Percentiles rank a stretch among this genome's conserved stretches.
These are phyloP conservation scores for Penicillium angulare DNA, from an alignment of 495 filamentous ascomycete genomes.

Conservation along the genomic window DNA sequence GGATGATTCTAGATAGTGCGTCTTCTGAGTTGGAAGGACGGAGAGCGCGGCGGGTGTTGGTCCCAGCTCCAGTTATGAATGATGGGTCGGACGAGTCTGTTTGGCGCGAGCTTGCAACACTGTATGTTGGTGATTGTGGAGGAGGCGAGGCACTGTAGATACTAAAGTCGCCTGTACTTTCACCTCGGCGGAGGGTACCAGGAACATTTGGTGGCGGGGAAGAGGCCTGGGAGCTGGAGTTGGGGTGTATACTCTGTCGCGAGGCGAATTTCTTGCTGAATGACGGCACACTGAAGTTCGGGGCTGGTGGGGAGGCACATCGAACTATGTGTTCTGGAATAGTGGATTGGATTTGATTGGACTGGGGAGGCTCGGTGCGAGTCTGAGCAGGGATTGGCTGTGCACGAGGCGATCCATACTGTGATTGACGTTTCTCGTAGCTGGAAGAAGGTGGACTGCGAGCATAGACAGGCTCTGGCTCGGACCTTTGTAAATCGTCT, in stretches of 20 bases:
- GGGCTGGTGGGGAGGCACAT: conserved; percentile 41
- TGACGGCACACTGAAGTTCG: conserved; percentile 52
- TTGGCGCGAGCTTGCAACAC: conserved; percentile 21
- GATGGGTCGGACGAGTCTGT: conserved; percentile 23
- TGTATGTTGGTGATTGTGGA: conserved; percentile 40
- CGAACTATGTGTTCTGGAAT: conserved; percentile 28
- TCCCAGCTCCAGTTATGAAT: conserved; percentile 1
- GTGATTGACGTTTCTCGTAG: conserved; percentile 27
- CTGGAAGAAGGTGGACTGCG: conserved; percentile 26
- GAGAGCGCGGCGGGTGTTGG: conserved; percentile 17
- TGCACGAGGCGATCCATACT: conserved; percentile 14
- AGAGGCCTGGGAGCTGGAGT: conserved; percentile 10
- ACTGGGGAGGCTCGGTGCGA: conserved; percentile 12
- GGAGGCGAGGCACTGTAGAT: conserved; percentile 35
- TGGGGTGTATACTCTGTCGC: conserved; percentile 15
- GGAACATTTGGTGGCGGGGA: conserved; percentile 16
- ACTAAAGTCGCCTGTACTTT: conserved; percentile 17
- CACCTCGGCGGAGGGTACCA: conserved; percentile 16
- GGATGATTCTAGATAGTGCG: conserved; percentile 22
- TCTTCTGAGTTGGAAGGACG: conserved; percentile 39
- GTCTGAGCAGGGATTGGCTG: conserved; percentile 7
- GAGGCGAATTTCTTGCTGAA: conserved; percentile 46
- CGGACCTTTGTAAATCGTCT: conserved; percentile 12
- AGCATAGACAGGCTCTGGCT: conserved; percentile 12
- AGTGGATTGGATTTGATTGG: conserved; percentile 26